Base-by-base conservation (phyloP, 352 stramenopile genomes). In the Phytophthora europaea region DNA sequence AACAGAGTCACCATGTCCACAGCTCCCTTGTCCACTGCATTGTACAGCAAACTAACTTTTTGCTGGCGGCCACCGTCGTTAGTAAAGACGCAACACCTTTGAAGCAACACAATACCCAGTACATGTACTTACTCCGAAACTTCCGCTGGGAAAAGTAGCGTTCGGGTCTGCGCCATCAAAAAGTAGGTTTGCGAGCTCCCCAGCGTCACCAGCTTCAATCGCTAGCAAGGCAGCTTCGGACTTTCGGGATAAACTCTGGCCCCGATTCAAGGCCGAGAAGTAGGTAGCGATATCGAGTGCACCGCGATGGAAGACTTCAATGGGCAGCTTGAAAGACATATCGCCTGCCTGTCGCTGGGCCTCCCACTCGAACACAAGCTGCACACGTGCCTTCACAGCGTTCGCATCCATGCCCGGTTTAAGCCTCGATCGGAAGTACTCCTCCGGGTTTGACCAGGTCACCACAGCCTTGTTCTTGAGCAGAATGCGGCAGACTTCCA, bases 251-350 rank as follows among this genome's bases (percentile, higher is more conserved):
- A 50, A 50, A 22, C 43, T 16, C 7, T 22, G 18, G 15, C 43
- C 43, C n/a, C 43, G 43, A 12, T 50, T 50, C 18, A 50, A 50
- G 43, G 43, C 43, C 6, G 43, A 22, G 18, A 50, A 50, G 16
- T 50, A 50, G 7, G 43, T 23, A 22, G 43, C 43, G 43, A 50
- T 50, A 50, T 50, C 43, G 6, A 50, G n/a, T n/a, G 15, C 43
- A 12, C 43, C 43, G 3, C 43, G 43, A 23, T 50, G 43, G 43
- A 50, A 50, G 5, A 50, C 43, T 22, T 50, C 43, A 10, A 50
- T 50, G 43, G 43, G 43, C 15, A 50, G 43, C 43, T 50, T 50
- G 43, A 50, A 50, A 50, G 43, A 50, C 43, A 50, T 50, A 22
- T 50, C 43, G 18, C 43, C 43, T 22, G 40, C 40, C 0, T 48